These are phyloP conservation scores for Lichina pygmaea DNA, from an alignment of 495 filamentous ascomycete genomes.

Conservation along the genomic window DNA sequence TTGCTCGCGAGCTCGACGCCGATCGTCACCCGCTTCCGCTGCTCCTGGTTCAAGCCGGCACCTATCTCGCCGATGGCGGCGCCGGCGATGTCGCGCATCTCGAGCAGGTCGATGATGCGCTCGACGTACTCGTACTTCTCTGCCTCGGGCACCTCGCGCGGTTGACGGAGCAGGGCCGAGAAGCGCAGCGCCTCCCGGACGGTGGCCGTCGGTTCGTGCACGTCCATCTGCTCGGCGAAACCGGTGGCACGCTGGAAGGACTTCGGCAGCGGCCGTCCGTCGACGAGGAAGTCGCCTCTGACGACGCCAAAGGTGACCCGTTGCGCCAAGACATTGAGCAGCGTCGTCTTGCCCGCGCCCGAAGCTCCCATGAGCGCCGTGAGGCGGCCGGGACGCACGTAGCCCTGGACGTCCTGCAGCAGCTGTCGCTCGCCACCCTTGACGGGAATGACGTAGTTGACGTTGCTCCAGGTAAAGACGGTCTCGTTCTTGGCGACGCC, in stretches of 20 bases:
- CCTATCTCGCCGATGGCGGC: constrained; percentile 58
- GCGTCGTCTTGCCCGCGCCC: constrained; percentile 68
- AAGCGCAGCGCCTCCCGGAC: constrained; percentile 70
- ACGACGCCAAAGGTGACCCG: constrained; percentile 62
- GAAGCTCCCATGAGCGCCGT: constrained; percentile 45
- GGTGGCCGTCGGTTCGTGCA: constrained; percentile 51
- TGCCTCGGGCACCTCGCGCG: constrained; percentile 31
- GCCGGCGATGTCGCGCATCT: constrained; percentile 64
- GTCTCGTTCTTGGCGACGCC: constrained; percentile 11
- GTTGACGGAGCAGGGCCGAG: constrained; percentile 57
- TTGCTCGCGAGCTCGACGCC: constrained; percentile 48
- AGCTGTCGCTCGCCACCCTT: constrained; percentile 38
- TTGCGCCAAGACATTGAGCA: constrained; percentile 51
- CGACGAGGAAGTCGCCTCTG: constrained; percentile 43
- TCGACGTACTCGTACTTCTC: constrained; percentile 74
- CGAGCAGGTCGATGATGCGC: constrained; percentile 49
- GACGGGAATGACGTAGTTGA: constrained; percentile 40
- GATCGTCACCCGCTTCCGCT: constrained; percentile 75
- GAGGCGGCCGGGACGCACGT: constrained; percentile 50
- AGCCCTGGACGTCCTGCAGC: constrained; percentile 47
- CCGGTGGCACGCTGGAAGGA: constrained; percentile 57
- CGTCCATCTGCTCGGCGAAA: constrained; percentile 64
- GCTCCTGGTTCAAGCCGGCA: constrained; percentile 66
- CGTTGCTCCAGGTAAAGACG: constrained; percentile 21
- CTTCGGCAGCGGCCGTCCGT: constrained; percentile 34